Percentiles rank a stretch among this genome's conserved stretches.
These are phyloP conservation scores for Talaromyces sp. DNA, from an alignment of 2,329 filamentous ascomycete species.

Conservation along the genomic window DNA sequence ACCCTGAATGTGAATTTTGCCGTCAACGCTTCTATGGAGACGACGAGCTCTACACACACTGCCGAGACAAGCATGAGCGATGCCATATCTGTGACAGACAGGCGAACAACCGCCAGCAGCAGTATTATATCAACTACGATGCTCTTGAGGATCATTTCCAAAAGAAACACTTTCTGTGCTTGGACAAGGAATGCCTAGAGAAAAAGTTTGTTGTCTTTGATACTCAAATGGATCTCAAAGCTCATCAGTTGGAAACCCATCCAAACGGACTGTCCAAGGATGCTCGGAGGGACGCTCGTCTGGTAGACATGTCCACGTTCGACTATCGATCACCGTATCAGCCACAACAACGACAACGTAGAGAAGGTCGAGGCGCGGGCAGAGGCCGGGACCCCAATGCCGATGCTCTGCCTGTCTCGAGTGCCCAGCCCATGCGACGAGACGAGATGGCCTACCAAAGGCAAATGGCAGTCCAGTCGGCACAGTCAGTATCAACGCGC, in stretches of 20 bases:
- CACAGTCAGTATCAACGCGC: constrained; percentile 70
- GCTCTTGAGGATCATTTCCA: constrained; percentile 80
- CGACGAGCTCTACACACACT: constrained; percentile 91
- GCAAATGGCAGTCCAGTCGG: constrained; percentile 83
- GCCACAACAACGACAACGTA: constrained; percentile 39
- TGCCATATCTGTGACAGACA: constrained; percentile 87
- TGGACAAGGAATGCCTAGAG: constrained; percentile 80
- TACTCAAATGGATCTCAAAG: constrained; percentile 90
- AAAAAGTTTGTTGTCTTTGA: constrained; percentile 98
- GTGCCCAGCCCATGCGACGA: constrained; percentile 71
- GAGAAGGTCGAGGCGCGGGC: constrained; percentile 39
- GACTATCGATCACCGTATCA: constrained; percentile 70
- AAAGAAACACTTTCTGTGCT: constrained; percentile 79
- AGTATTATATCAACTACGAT: constrained; percentile 88
- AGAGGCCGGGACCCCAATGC: constrained; percentile 82
- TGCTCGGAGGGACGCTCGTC: constrained; percentile 70
- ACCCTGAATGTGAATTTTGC: constrained; percentile 92
- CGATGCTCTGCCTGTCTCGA: constrained; percentile 69
- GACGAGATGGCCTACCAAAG: constrained; percentile 89
- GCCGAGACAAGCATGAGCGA: constrained; percentile 85
- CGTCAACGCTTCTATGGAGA: constrained; percentile 88
- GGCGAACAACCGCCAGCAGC: constrained; percentile 59
- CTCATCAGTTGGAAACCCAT: constrained; percentile 81
- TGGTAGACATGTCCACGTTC: constrained; percentile 83
- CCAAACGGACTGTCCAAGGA: constrained; percentile 76